Evolutionary conservation across 2,329 filamentous ascomycete species (phyloP), one percentile per base, ranked within the genome.

Genomic region (Akanthomyces dipterigenus): DNA sequence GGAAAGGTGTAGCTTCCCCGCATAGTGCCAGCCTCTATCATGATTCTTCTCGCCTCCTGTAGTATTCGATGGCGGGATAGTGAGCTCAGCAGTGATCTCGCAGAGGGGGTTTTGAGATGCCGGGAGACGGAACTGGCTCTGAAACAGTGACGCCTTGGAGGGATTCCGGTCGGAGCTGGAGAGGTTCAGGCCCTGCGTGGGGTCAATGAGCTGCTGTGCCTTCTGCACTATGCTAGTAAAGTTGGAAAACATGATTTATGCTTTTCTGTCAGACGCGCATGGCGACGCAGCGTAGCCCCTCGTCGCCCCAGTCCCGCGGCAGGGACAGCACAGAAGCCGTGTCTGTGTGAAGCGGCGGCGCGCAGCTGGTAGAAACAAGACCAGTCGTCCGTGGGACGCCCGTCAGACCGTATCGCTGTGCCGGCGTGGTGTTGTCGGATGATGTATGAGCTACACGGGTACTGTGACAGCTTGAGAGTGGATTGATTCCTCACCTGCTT

Each of bases 41-140:
- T 84, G 84, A 65, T 88, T 83, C 73, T 87, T 87, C 67, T 91
- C 89, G 63, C 88, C 87, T 54, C 88, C 84, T 63, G 82, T 87
- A 67, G 79, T 83, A 74, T 88, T 90, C 65, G 85, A 85, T 64
- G 85, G 87, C 60, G 88, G 88, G 63, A 99, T 90, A 61, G 92
- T 96, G 63, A 99, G 85, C 79, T 99, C 95, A 71, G 95, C 93
- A 64, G 90, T 92, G 77, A 99, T 97, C 80, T 99, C 95, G 77
- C 96, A 92, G 62, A 98, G 83, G 61, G 95, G 95, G 65, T 90
- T 93, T 77, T 99, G 93, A 43, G 91, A 89, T 71, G 91, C 87
- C 50, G 95, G 95, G 38, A 99, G 88, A 67, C 95, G 91, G 79
- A 99, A 99, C 77, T 99, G 95, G 74, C 89, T 88, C 78, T 95